Percentiles rank a stretch among this genome's conserved stretches.
Conservation (phyloP, 2,329 filamentous ascomycete genomes). For the Cryphonectria radicalis region DNA sequence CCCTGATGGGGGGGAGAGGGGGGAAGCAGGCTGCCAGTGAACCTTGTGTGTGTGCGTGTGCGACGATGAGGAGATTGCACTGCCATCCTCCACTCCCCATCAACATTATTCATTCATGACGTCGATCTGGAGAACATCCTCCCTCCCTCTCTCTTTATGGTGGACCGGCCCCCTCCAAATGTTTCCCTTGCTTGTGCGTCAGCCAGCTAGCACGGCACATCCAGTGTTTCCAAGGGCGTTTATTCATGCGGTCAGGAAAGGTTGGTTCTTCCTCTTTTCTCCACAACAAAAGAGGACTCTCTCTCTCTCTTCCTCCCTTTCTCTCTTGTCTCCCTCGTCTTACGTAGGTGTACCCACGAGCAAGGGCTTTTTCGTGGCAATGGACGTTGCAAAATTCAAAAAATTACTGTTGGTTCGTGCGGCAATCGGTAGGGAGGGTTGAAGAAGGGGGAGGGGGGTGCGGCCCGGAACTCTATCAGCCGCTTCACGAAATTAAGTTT, state of each 20-base stretch:
- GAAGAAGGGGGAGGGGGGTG: background rate
- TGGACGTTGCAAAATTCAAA: background rate
- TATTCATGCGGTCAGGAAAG: background rate
- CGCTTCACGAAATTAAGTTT: background rate
- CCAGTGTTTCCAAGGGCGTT: background rate
- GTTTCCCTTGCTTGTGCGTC: background rate
- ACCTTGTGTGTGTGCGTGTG: background rate
- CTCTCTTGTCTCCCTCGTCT: background rate
- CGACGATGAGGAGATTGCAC: background rate
- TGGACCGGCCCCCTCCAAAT: background rate
- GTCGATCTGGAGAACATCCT: background rate
- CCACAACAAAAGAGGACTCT: background rate
- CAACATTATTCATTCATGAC: background rate
- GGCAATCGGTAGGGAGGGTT: background rate
- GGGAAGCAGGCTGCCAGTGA: background rate
- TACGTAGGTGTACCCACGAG: too few species aligned
- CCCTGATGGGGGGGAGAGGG: background rate
- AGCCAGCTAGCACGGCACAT: background rate
- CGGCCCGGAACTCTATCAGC: background rate
- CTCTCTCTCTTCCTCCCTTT: background rate
- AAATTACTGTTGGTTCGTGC: background rate
- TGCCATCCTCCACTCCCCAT: too few species aligned
- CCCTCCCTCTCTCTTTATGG: background rate
- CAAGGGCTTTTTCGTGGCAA: background rate
- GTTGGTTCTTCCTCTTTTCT: background rate